phyloP scores from a whole-genome alignment of 140 eudicot genomes.

The Senecio squalidus region DNA sequence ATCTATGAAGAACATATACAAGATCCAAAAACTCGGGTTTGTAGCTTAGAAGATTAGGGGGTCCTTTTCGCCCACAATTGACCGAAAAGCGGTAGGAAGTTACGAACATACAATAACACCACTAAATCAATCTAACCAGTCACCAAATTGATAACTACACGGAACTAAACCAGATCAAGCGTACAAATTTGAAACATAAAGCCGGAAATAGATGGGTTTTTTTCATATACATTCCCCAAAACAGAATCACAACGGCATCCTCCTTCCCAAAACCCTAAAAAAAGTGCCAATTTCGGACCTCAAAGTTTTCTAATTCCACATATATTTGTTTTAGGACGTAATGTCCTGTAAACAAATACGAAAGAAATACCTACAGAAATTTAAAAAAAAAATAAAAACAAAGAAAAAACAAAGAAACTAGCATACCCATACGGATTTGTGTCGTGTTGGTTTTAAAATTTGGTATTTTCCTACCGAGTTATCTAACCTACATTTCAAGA shows the following conservation, averaged over 20 bases:
- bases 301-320: slow-evolving; percentile 4
- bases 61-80: too few species aligned
- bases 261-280: slow-evolving; percentile 1
- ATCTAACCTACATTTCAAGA: slow-evolving; percentile 20
- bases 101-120: too few species aligned
- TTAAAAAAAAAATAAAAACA: not conserved
- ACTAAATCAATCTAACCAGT: too few species aligned
- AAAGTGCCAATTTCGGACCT: not conserved
- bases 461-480: not conserved
- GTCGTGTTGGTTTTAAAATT: not conserved
- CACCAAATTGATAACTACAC: too few species aligned
- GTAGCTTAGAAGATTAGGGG: too few species aligned
- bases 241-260: slow-evolving; percentile 20
- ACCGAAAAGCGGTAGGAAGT: too few species aligned
- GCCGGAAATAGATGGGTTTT: not conserved
- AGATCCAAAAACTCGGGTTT: too few species aligned
- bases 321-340: not conserved
- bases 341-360: not conserved
- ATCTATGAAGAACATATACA: too few species aligned
- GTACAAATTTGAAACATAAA: not conserved
- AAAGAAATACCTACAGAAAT: not conserved
- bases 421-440: too few species aligned
- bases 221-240: slow-evolving; percentile 4
- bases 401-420: not conserved
- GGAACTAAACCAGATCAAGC: not conserved